Percentiles rank a stretch among this genome's conserved stretches.
Evolutionary conservation across 148 eudicot genomes (phyloP).

Genomic region (Cornus kousa): DNA sequence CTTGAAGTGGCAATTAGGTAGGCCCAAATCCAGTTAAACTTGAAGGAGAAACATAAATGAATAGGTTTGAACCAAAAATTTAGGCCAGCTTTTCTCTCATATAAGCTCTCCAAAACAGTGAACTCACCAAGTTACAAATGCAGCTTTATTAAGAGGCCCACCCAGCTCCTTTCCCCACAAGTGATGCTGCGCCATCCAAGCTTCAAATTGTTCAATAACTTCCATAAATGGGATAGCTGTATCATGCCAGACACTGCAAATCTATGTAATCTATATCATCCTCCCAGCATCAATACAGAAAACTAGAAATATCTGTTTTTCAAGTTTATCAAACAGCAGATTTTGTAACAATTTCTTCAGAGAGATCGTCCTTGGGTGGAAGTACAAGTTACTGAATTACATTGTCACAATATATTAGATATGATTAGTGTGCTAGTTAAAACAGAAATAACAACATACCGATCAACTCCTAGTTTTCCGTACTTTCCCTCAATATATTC

Average conservation of each 20-base stretch:
- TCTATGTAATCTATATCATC: constrained; percentile 13
- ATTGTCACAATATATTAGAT: background rate
- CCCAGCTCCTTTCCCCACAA: constrained; percentile 54
- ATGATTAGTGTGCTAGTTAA: background rate
- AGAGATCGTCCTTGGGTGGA: too few species aligned
- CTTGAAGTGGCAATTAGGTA: background rate
- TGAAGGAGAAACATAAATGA: background rate
- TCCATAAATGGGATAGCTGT: constrained; percentile 84
- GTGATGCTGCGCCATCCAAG: constrained; percentile 59
- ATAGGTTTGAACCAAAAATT: background rate
- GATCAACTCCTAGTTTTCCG: constrained; percentile 79
- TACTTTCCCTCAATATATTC: constrained; percentile 92
- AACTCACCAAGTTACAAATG: constrained; percentile 95
- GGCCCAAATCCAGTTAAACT: background rate
- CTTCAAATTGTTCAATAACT: constrained; percentile 86
- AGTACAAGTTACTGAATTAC: background rate
- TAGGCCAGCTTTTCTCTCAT: background rate
- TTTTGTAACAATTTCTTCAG: too few species aligned
- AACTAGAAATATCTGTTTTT: background rate
- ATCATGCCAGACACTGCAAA: constrained; percentile 97
- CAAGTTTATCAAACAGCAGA: constrained; percentile 5
- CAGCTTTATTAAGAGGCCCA: constrained; percentile 60
- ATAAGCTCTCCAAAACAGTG: background rate
- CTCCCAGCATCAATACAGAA: constrained; percentile 7
- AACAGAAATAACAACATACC: constrained; percentile 39